These are phyloP conservation scores for Fusarium scirpi DNA, from an alignment of 2,329 filamentous ascomycete genomes.

Conservation along the genomic window DNA sequence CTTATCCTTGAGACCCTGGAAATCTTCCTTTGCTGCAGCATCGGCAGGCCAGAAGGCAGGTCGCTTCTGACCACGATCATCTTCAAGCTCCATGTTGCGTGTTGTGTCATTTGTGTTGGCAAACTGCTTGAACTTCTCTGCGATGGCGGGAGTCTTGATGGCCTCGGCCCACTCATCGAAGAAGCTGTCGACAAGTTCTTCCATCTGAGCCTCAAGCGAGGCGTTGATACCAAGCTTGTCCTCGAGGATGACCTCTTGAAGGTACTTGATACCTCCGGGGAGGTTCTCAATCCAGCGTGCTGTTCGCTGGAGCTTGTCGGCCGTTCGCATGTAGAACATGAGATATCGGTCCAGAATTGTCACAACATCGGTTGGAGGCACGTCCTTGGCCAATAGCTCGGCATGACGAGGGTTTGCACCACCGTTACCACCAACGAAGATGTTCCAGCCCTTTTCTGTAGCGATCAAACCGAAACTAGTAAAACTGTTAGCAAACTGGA, in stretches of 20 bases:
- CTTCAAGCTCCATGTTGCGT: constrained; percentile 76
- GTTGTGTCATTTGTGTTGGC: constrained; percentile 81
- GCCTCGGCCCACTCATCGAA: constrained; percentile 95
- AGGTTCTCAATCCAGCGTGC: constrained; percentile 88
- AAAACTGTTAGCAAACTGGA: constrained; percentile 18
- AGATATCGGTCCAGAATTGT: constrained; percentile 89
- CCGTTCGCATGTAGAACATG: constrained; percentile 93
- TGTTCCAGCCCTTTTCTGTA: constrained; percentile 92
- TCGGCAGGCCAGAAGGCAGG: constrained; percentile 84
- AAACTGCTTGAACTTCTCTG: constrained; percentile 82
- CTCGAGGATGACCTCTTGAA: constrained; percentile 83
- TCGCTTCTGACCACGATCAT: constrained; percentile 78
- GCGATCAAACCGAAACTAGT: constrained; percentile 86
- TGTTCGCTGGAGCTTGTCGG: constrained; percentile 89
- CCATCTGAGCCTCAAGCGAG: constrained; percentile 88
- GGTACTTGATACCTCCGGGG: constrained; percentile 85
- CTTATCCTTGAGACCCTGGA: constrained; percentile 71
- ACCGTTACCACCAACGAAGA: constrained; percentile 91
- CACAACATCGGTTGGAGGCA: constrained; percentile 83
- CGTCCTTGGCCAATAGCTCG: constrained; percentile 87
- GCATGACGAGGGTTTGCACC: constrained; percentile 86
- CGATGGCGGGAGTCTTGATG: constrained; percentile 74
- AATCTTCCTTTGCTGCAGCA: constrained; percentile 74
- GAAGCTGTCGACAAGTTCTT: constrained; percentile 82
- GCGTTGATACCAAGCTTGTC: constrained; percentile 89